phyloP scores from a whole-genome alignment of 2,329 filamentous ascomycete genomes.

The Cercospora janseana region DNA sequence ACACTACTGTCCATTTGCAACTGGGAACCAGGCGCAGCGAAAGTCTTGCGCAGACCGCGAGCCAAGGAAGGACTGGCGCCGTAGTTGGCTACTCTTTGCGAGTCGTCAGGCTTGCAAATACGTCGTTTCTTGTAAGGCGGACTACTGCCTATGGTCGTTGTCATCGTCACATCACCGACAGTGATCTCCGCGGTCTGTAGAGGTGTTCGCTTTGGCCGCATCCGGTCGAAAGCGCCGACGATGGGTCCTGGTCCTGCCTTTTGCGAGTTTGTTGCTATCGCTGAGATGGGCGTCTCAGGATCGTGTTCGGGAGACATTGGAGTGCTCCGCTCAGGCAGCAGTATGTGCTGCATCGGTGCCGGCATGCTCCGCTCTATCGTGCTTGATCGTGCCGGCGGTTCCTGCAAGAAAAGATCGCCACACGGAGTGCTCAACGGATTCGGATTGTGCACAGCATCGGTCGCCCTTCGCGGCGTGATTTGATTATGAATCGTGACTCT shows the following conservation, averaged over 20 bases:
- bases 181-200: conserved; percentile 71
- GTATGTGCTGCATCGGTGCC: background rate
- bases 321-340: background rate
- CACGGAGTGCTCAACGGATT: conserved; percentile 30
- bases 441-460: conserved; percentile 25
- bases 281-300: conserved; percentile 33
- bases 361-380: background rate
- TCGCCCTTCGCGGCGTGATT: background rate
- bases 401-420: conserved; percentile 33
- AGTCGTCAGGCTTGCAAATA: conserved; percentile 43
- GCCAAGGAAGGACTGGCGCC: conserved; percentile 39
- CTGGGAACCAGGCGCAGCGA: conserved; percentile 56
- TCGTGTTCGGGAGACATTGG: background rate
- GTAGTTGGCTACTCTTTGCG: conserved; percentile 48
- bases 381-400: conserved; percentile 14
- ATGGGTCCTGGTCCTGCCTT: conserved; percentile 48
- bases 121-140: conserved; percentile 49
- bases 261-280: conserved; percentile 32
- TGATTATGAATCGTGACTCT: background rate
- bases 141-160: conserved; percentile 57
- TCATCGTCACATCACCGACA: conserved; percentile 66
- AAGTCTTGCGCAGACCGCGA: conserved; percentile 48
- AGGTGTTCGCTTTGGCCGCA: conserved; percentile 61
- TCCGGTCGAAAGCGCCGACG: conserved; percentile 62
- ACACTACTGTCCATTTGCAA: conserved; percentile 26